Conservation (phyloP, 2,329 filamentous ascomycete genomes). For the Xylaria sp. region DNA sequence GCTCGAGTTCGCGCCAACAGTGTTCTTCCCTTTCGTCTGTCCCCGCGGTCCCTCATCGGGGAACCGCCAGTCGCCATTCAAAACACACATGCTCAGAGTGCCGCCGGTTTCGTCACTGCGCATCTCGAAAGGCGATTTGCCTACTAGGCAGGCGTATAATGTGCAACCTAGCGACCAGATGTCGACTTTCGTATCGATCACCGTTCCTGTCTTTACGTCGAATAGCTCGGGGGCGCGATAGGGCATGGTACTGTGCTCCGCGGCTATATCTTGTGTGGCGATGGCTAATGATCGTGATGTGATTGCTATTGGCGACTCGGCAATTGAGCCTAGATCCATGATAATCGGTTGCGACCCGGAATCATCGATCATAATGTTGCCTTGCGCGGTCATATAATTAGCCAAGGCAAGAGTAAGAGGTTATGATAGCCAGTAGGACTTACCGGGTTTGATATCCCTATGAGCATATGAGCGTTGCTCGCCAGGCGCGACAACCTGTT, state of each 20-base stretch:
- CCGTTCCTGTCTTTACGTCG: conserved; percentile 92
- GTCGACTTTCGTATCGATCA: conserved; percentile 96
- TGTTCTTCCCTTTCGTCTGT: conserved; percentile 58
- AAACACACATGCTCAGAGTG: conserved; percentile 88
- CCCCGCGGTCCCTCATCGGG: conserved; percentile 82
- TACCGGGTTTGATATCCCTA: conserved; percentile 96
- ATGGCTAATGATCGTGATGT: conserved; percentile 91
- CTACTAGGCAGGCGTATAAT: conserved; percentile 95
- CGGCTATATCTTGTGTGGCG: conserved; percentile 91
- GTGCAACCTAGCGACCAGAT: conserved; percentile 98
- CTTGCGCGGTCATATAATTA: conserved; percentile 50
- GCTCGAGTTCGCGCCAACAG: conserved; percentile 47
- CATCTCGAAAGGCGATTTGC: conserved; percentile 96
- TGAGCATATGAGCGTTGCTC: conserved; percentile 87
- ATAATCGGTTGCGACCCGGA: conserved; percentile 88
- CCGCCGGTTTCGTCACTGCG: conserved; percentile 96
- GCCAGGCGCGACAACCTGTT: conserved; percentile 76
- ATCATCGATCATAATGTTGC: conserved; percentile 99
- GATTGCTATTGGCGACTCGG: conserved; percentile 86
- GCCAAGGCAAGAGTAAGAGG: neutral
- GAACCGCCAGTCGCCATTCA: conserved; percentile 96
- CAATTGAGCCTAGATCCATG: conserved; percentile 96
- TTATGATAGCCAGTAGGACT: conserved; percentile 43
- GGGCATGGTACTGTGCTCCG: conserved; percentile 98
- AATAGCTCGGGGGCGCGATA: conserved; percentile 98